phyloP scores from a whole-genome alignment of 2,329 filamentous ascomycete species.

The Thelonectria rubi region DNA sequence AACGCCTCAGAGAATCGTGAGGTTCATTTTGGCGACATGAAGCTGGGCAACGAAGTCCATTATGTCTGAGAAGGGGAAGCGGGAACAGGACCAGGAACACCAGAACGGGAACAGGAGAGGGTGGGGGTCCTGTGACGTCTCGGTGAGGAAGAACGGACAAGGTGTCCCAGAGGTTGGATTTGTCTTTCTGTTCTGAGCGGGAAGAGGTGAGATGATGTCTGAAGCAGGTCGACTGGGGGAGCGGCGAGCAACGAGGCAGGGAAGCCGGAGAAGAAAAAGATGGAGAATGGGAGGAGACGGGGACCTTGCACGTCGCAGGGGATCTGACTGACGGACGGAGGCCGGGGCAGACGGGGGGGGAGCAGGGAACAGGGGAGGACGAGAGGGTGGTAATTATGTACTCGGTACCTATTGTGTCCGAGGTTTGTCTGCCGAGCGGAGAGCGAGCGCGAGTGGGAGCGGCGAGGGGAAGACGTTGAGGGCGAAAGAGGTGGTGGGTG shows the following conservation, averaged over 20 bases:
- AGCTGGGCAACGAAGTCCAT: conserved; percentile 40
- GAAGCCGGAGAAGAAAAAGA: conserved; percentile 15
- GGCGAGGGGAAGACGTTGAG: too few relatives aligned
- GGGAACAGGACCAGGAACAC: conserved; percentile 22
- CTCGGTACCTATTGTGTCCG: too few relatives aligned
- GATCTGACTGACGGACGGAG: conserved; percentile 1
- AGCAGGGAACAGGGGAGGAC: conserved; percentile 3
- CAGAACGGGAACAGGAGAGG: conserved; percentile 36
- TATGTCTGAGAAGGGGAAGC: conserved; percentile 6
- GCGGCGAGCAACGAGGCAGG: too few relatives aligned
- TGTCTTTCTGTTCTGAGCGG: conserved; percentile 16
- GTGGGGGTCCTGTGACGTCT: conserved; percentile 38
- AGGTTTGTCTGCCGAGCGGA: background rate
- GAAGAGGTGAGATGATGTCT: conserved; percentile 35
- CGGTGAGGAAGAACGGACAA: conserved; percentile 42
- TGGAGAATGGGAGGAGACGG: conserved; percentile 16
- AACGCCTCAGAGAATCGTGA: conserved; percentile 35
- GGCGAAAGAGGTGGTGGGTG: background rate
- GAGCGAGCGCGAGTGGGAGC: background rate
- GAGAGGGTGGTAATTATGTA: background rate
- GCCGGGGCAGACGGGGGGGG: background rate
- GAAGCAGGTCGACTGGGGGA: conserved; percentile 21
- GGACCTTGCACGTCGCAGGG: conserved; percentile 1
- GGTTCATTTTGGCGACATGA: conserved; percentile 40
- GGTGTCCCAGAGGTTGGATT: conserved; percentile 15